Base-by-base conservation (phyloP, 2,329 filamentous ascomycete species). In the Venturia oleaginea region DNA sequence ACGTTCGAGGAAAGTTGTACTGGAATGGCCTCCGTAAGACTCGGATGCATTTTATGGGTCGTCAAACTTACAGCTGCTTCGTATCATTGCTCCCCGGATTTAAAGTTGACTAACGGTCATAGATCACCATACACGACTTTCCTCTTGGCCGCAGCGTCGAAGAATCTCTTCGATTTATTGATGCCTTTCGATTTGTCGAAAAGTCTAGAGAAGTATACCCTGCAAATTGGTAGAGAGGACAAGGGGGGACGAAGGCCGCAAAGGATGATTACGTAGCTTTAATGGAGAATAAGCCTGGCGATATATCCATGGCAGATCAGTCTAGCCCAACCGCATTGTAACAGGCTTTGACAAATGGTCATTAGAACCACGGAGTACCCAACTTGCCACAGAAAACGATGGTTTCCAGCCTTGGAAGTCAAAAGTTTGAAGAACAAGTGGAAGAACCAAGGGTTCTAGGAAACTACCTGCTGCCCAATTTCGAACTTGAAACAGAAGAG, bases 111-210 rank as follows among this genome's bases (percentile, higher is more conserved):
- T 54, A 17, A 32, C 48, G 4, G 15, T 34, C 6, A 22, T 32
- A 64, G 63, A 65, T 65, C 57, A 65, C 63, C 22, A 59, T 65
- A 15, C 63, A 65, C 38, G 59, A 65, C 27, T 38, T 65, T 19
- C 57, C 63, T 40, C 84, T 87, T 67, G 85, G 85, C 66, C 83
- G 85, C 68, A 81, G 82, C 68, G 85, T 87, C 64, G 83, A 86
- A 71, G 85, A 88, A 76, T 82, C 83, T 1, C 78, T 86, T 69
- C 83, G 85, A 46, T 73, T 82, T 40, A 74, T 83, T 63, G 80
- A 83, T 66, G 80, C 80, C 32, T 78, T 82, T 69, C 76, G 79
- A 67, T 37, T 63, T 27, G 59, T 73, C 46, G 75, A 76, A 69
- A 76, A 76, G 67, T 76, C 76, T 68, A 75, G 75, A 70, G 75